Percentiles rank a stretch among this genome's conserved stretches.
Evolutionary conservation across 768 basidiomycete species (phyloP).

Genomic region (Suillus subaureus): DNA sequence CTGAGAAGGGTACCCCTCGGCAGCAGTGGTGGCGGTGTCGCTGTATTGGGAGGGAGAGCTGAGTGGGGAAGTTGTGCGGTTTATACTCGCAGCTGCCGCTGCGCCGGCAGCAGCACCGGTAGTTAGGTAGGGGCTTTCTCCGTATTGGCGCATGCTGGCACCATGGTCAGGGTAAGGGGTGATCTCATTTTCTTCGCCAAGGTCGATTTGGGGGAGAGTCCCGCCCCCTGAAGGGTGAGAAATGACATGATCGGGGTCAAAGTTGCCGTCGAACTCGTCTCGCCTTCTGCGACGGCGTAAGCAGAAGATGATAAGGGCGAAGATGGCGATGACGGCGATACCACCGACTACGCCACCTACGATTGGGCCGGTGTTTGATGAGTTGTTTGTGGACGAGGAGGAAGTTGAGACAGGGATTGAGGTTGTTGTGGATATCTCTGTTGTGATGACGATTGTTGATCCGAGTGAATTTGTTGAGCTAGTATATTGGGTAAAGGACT

Average conservation of each 20-base stretch:
- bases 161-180: constrained; percentile 25
- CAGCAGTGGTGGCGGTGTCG: constrained; percentile 5
- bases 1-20: constrained; percentile 13
- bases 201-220: constrained; percentile 30
- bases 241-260: constrained; percentile 48
- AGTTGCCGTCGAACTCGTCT: constrained; percentile 53
- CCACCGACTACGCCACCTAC: constrained; percentile 58
- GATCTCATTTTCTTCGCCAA: constrained; percentile 32
- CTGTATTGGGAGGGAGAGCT: constrained; percentile 16
- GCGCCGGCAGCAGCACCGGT: constrained; percentile 3
- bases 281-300: constrained; percentile 24
- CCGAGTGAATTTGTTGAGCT: constrained; percentile 28
- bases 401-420: constrained; percentile 14
- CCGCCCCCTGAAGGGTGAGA: constrained; percentile 27
- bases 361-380: constrained; percentile 39
- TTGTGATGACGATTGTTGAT: constrained; percentile 23
- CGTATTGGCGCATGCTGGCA: constrained; percentile 27
- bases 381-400: not conserved
- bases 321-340: constrained; percentile 27
- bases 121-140: constrained; percentile 13
- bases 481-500: not conserved
- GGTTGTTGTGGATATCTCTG: constrained; percentile 18
- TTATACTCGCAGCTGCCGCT: not conserved
- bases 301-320: constrained; percentile 34
- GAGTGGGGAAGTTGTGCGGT: not conserved